Evolutionary conservation across 2,329 filamentous ascomycete species (phyloP), one percentile per base, ranked within the genome.

Genomic region (Pochonia chlamydosporia): DNA sequence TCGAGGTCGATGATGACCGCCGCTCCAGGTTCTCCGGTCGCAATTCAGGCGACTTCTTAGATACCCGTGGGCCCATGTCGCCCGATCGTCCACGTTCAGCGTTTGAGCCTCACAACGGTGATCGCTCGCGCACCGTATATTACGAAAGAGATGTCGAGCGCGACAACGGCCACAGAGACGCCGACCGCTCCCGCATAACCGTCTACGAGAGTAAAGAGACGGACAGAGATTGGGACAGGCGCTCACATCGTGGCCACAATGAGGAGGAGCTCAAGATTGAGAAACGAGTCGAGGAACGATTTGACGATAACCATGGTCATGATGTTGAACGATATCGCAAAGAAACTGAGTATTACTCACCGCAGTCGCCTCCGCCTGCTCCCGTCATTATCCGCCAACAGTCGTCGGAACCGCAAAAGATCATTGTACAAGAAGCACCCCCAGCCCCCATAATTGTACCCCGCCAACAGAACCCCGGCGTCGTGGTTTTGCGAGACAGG

Each of bases 261-360:
- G 72, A 75, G 23, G 72, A 73, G 44, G 78, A 82, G 21, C 55
- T 81, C 30, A 72, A 74, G 46, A 63, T 81, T 51, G 76, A 82
- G 54, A 75, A 75, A 55, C 74, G 74, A 44, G 68, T 68, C 14
- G 68, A 79, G 46, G 75, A 79, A 53, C 71, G 70, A 41, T 63
- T 70, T 24, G 73, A 75, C 39, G 73, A 76, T 21, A 55, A 62
- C 16, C 60, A 60, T 20, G 69, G 70, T 39, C 70, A 68, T 47
- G 76, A 82, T 16, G 57, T 82, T 36, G 80, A 84, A 59, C 73
- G 72, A 58, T 81, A 80, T 57, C 75, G 75, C 56, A 76, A 75
- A 60, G 80, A 84, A 59, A 79, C 78, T 3, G 81, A 84, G 54
- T 84, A 82, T 60, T 84, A 77, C 56, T 67, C 74, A 39, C 73